Evolutionary conservation across 2,329 filamentous ascomycete genomes (phyloP), one percentile per base, ranked within the genome.

Genomic region (Diaporthe aspalathi): DNA sequence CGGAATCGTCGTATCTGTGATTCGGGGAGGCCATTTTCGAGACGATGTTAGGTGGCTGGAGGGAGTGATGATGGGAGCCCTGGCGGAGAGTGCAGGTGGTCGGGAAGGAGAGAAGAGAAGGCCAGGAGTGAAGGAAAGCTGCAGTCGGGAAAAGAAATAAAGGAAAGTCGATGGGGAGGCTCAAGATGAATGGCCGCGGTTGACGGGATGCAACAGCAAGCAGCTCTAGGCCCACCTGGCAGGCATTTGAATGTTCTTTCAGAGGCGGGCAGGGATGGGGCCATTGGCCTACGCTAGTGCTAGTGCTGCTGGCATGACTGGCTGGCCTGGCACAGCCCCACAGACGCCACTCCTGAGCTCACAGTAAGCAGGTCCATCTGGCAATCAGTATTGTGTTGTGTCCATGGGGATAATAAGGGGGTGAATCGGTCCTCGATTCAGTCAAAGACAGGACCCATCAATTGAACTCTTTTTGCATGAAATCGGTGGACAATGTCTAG

Each of bases 1-100:
- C 92, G 72, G 89, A 91, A 73, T 91, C 89, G 77, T 89, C 86
- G 78, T 84, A 87, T 82, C 84, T 56, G 52, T 49, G 66, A 11
- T 22, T 29, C n/a, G 66, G 53, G 50, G 83, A 82, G 73, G 85
- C 82, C 86, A 89, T 88, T 71, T 77, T 77, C 83, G 75, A 60
- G 14, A 43, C 20, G 20, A 16, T 6, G 17, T 14, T 5, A 20
- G 56, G 56, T 29, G 38, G n/a, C 16, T 14, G 8, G 43, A 3
- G 53, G 1, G 40, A 29, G 17, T 27, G 22, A 35, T 43, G 67
- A 57, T 38, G 24, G 20, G 5, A 2, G 24, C 32, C 43, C 29
- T 43, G 53, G n/a, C 50, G 35, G 45, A 14, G n/a, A 56, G 45
- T 6, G 11, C 24, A 17, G 32, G 32, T 29, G 40, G 29, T 60